A percentile compares a stretch with the other conserved stretches of the same genome.
These are phyloP conservation scores for Xylariaceae sp. DNA, from an alignment of 2,329 filamentous ascomycete species.

Conservation along the genomic window DNA sequence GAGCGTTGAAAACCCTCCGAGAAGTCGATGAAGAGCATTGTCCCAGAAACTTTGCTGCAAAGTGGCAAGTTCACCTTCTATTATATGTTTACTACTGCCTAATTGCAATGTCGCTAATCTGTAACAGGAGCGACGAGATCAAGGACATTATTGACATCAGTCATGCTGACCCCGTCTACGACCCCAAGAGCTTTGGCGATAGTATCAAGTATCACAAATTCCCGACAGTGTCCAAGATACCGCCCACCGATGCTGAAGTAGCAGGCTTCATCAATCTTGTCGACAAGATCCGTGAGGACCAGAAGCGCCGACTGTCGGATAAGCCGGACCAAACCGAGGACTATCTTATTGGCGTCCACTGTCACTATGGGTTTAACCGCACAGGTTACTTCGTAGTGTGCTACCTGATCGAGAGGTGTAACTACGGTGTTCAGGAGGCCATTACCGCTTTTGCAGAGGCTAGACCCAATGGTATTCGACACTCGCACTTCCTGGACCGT, in stretches of 20 bases:
- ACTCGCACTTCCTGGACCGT: constrained; percentile 82
- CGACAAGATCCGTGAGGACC: constrained; percentile 54
- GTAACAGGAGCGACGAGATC: constrained; percentile 60
- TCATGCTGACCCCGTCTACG: constrained; percentile 85
- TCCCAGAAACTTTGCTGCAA: constrained; percentile 59
- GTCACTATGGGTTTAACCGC: constrained; percentile 92
- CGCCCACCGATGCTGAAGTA: constrained; percentile 57
- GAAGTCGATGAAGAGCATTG: constrained; percentile 82
- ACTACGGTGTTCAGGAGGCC: constrained; percentile 67
- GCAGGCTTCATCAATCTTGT: constrained; percentile 50
- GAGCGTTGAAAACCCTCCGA: constrained; percentile 87
- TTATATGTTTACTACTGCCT: not conserved
- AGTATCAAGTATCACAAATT: constrained; percentile 78
- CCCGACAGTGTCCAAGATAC: constrained; percentile 86
- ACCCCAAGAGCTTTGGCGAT: constrained; percentile 64
- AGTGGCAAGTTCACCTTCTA: constrained; percentile 23
- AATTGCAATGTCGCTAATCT: constrained; percentile 31
- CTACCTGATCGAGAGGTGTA: constrained; percentile 80
- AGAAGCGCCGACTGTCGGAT: constrained; percentile 41
- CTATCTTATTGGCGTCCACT: constrained; percentile 75
- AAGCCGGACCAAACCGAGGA: constrained; percentile 38
- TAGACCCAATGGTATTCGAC: constrained; percentile 77
- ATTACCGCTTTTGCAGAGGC: constrained; percentile 70
- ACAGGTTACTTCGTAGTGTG: constrained; percentile 88
- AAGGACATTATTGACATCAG: constrained; percentile 84